Percentiles rank a stretch among this genome's conserved stretches.
These are phyloP conservation scores for Monosporascus sp. DNA, from an alignment of 2,329 filamentous ascomycete species.

Conservation along the genomic window DNA sequence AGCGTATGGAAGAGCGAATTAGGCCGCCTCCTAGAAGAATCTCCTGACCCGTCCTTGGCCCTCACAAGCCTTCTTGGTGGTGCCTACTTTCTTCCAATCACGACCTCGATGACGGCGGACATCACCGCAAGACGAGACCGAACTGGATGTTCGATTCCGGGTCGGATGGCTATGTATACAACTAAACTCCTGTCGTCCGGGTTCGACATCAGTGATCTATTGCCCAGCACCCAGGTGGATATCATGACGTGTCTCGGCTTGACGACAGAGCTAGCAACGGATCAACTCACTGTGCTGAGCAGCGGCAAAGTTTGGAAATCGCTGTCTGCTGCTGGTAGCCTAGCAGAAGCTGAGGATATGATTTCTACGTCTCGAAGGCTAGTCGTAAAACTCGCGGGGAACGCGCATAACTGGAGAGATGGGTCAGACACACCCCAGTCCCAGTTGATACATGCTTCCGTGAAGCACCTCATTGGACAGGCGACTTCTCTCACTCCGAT, in stretches of 20 bases:
- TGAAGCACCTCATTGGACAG: constrained; percentile 40
- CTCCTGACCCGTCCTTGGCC: constrained; percentile 60
- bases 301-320: constrained; percentile 42
- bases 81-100: constrained; percentile 57
- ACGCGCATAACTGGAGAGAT: constrained; percentile 34
- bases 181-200: constrained; percentile 48
- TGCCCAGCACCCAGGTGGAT: constrained; percentile 40
- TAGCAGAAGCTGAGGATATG: constrained; percentile 38
- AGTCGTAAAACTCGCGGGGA: constrained; percentile 29
- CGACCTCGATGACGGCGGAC: constrained; percentile 13
- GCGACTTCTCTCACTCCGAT: constrained; percentile 36
- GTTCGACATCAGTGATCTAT: constrained; percentile 33
- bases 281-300: constrained; percentile 45
- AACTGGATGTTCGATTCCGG: constrained; percentile 65
- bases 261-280: constrained; percentile 45
- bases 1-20: constrained; percentile 64
- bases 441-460: constrained; percentile 34
- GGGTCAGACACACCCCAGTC: constrained; percentile 29
- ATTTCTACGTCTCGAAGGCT: constrained; percentile 35
- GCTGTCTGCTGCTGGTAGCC: constrained; percentile 29
- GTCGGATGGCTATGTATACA: constrained; percentile 71
- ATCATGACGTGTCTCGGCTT: constrained; percentile 47
- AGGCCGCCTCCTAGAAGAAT: constrained; percentile 43
- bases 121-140: constrained; percentile 49
- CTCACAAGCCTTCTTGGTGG: constrained; percentile 71